Evolutionary conservation across 176 grass and related monocot species (phyloP), one percentile per base, ranked within the genome.

Genomic region (Oryza longistaminata): DNA sequence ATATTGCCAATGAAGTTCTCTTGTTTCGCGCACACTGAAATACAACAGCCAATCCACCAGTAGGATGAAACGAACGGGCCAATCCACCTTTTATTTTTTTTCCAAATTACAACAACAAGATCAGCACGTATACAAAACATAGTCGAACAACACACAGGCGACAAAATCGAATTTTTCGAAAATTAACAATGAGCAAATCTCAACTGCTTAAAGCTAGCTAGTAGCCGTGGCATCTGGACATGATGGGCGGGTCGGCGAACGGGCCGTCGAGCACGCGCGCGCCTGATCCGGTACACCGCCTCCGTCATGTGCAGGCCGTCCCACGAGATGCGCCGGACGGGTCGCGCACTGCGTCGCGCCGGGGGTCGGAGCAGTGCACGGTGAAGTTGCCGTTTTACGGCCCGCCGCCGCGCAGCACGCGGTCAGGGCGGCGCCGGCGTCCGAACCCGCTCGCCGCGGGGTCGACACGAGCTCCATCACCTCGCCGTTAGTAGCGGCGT

Each of bases 231-330:
- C 86, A 85, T 6, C 6, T 7, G 12, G 82, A 68, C 78, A 85
- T 49, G 86, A 92, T 73, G 8, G 90, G 76, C 11, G 87, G 90
- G 7, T 0, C 5, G 0, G 84, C 80, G 11, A 81, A 89, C 0
- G 76, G 87, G 6, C 84, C 87, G 2, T 81, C 37, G 16, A 92
- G 77, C 1, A 87, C 0, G 1, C 87, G 0, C 55, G 24, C 0
- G 87, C 86, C 82, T 85, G 58, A 87, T n/a, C 68, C 33, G 22
- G 52, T 94, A 91, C 55, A 33, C 48, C 0, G 89, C 87, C 75
- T 91, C 92, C 1, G 92, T 94, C 64, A 89, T 64, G 65, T 94
- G 89, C 49, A 86, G 6, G 0, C 87, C 89, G 11, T 94, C 92
- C 87, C 89, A 94, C 0, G 79, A 87, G 35, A 91, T 31, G 45